Base-by-base conservation (phyloP, 441 rosid genomes). In the Theobroma grandiflorum region DNA sequence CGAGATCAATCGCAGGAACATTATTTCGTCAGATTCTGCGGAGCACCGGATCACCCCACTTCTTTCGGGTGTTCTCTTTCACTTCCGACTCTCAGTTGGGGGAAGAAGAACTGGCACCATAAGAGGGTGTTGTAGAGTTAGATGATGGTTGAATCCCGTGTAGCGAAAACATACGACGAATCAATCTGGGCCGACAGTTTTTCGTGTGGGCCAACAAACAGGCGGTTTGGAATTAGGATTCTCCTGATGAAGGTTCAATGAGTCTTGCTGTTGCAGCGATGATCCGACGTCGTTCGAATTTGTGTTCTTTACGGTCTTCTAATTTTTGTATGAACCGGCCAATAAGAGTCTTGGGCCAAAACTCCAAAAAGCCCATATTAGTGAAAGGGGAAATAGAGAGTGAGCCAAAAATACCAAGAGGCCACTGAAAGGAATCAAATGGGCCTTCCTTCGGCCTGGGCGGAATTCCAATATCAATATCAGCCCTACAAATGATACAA, bases 1-100 rank as follows among this genome's bases (percentile, higher is more conserved):
- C 78, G 83, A 95, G 82, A 93, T 87, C 85, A 67, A 82, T 6
- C 99, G 92, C 15, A 95, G 82, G 83, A 95, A 95, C 99, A 95
- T 94, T 84, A 78, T 74, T 22, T 40, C 5, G 71, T 10, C 42
- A 3, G 62, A 50, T 2, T 76, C 62, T n/a, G 61, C 31, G 18
- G 7, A 38, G 49, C 58, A 35, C 61, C 6, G 49, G 31, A 76
- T 63, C 72, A 50, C 62, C 63, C 4, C 75, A 35, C 31, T 72
- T 72, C 31, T 20, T 31, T 72, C 31, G 1, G 75, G 8, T 18
- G 75, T 70, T 26, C 11, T 69, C 0, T 49, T 70, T 33, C 10
- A 62, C 67, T 58, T 0, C 63, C 12, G 53, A 49, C 53, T 49
- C 53, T 12, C 43, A 15, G 20, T 66, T 66, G 71, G 49, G 70